A percentile compares a stretch with the other conserved stretches of the same genome.
These are phyloP conservation scores for Alternaria tenuissima DNA, from an alignment of 2,329 filamentous ascomycete species.

Conservation along the genomic window DNA sequence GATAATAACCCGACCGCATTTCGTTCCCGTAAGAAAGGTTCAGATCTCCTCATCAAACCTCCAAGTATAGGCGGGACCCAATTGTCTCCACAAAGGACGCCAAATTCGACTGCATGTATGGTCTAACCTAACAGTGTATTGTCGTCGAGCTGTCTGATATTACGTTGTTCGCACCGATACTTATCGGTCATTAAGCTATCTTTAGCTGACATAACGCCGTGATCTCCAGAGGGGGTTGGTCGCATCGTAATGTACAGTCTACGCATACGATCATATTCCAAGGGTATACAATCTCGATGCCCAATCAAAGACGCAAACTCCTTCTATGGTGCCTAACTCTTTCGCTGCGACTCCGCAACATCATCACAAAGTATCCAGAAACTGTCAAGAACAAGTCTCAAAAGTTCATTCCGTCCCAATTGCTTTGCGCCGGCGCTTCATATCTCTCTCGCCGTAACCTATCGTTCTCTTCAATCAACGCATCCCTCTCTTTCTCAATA, in stretches of 20 bases:
- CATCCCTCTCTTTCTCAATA: conserved; percentile 42
- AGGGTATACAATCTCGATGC: background rate
- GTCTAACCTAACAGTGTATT: background rate
- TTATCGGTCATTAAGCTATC: background rate
- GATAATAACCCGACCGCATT: background rate
- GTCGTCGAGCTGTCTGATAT: background rate
- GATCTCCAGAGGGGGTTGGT: background rate
- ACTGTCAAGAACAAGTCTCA: background rate
- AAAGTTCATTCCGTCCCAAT: conserved; percentile 5
- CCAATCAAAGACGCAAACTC: background rate
- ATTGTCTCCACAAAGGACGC: background rate
- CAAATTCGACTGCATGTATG: background rate
- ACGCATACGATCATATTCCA: background rate
- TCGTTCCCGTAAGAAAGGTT: background rate
- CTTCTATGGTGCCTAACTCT: background rate
- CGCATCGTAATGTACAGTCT: conserved; percentile 1
- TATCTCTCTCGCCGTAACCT: conserved; percentile 24
- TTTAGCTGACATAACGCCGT: background rate
- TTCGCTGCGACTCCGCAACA: background rate
- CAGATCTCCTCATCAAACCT: background rate
- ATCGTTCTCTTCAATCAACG: conserved; percentile 37
- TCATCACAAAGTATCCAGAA: background rate
- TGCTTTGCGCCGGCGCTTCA: background rate
- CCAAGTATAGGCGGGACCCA: background rate
- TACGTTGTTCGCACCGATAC: background rate